These are phyloP conservation scores for Claviceps arundinis DNA, from an alignment of 2,329 filamentous ascomycete species.

Conservation along the genomic window DNA sequence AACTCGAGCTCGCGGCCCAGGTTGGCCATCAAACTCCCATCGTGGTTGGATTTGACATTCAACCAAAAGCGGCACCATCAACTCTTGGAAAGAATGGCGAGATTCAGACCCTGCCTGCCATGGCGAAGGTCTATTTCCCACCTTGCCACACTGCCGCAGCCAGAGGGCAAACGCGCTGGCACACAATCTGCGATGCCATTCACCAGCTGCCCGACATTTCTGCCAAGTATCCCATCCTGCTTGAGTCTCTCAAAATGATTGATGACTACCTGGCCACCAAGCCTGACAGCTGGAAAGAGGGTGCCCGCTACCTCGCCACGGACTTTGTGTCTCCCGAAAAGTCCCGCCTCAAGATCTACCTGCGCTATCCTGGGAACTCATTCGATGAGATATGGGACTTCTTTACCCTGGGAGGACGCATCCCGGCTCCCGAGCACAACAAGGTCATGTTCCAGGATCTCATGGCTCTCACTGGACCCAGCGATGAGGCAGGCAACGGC, in stretches of 20 bases:
- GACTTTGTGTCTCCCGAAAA: not conserved
- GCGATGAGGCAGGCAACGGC: not conserved
- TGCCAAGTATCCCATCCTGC: not conserved
- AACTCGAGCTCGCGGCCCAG: not conserved
- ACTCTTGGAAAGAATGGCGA: not conserved
- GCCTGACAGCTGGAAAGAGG: not conserved
- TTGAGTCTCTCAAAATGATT: not conserved
- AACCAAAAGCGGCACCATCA: not conserved
- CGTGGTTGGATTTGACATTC: not conserved
- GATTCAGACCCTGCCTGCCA: not conserved
- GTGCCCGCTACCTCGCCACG: not conserved
- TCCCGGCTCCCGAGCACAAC: not conserved
- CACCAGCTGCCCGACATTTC: not conserved
- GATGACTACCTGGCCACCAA: not conserved
- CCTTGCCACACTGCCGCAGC: not conserved
- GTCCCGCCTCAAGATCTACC: not conserved
- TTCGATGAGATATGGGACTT: not conserved
- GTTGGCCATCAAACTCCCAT: not conserved
- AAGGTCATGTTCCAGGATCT: not conserved
- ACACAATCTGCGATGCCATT: not conserved
- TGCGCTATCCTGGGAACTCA: not conserved
- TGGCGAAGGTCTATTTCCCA: not conserved
- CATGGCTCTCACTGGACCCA: not conserved
- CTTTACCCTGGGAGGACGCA: not conserved
- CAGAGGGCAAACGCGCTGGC: not conserved